Conservation (phyloP, 108 stramenopile species). For the Cylindrotheca closterium region DNA sequence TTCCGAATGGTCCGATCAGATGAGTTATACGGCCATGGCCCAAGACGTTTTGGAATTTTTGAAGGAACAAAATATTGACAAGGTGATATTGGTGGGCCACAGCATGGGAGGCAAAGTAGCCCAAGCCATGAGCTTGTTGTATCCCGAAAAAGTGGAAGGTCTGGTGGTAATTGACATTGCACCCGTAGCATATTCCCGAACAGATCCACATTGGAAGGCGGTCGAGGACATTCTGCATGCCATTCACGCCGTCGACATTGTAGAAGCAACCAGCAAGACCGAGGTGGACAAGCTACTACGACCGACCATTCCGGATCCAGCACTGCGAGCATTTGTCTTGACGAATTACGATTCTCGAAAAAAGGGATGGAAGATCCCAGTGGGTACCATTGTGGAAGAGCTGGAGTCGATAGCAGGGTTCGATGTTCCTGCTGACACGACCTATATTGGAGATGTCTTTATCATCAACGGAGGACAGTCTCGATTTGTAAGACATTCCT, state of each 20-base stretch:
- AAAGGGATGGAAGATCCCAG: constrained; percentile 80
- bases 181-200: constrained; percentile 70
- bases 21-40: constrained; percentile 89
- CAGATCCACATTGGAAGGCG: constrained; percentile 72
- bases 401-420: constrained; percentile 84
- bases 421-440: constrained; percentile 27
- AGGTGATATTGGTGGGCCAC: constrained; percentile 86
- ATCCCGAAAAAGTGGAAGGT: constrained; percentile 80
- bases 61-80: constrained; percentile 46
- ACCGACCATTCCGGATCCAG: constrained; percentile 73
- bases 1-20: constrained; percentile 17
- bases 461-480: constrained; percentile 92
- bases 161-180: constrained; percentile 92
- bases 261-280: constrained; percentile 42
- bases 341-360: constrained; percentile 76
- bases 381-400: constrained; percentile 71
- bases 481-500: constrained; percentile 82
- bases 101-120: constrained; percentile 96
- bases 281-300: constrained; percentile 64
- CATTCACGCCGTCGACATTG: constrained; percentile 42
- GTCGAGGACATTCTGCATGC: constrained; percentile 82
- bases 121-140: constrained; percentile 69
- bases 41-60: constrained; percentile 80
- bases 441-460: constrained; percentile 74
- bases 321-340: constrained; percentile 84